Base-by-base conservation (phyloP, 352 stramenopile species). In the Pythium pyrilobum region DNA sequence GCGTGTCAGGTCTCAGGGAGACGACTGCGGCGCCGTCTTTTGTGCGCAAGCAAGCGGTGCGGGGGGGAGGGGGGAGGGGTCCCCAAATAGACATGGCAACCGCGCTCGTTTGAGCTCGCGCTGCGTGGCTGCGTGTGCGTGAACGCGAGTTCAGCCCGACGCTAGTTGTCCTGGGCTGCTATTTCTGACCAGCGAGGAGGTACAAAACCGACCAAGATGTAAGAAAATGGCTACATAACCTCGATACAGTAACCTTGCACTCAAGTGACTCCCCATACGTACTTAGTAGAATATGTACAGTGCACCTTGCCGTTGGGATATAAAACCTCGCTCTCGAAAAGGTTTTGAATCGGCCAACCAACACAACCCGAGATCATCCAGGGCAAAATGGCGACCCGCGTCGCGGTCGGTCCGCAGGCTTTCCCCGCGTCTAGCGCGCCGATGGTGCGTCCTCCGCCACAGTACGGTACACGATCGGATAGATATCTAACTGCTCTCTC, bases 181-280 rank as follows among this genome's bases (percentile, higher is more conserved):
- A 50, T 39, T 50, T 50, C 29, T 38, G 28, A 29, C 12, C 13
- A 25, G 18, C 37, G 25, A 5, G 15, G 5, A 5, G 15, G 5
- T 18, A 5, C 51, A 51, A 59, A 59, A 56, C 49, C 18, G 38
- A 41, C 39, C 29, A n/a, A 25, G 7, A 59, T n/a, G n/a, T n/a
- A n/a, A n/a, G n/a, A n/a, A n/a, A 15, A 36, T 59, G 41, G 51
- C 40, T 45, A 51, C 51, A 59, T 45, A 39, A 21, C 52, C 52
- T 12, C 43, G n/a, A 2, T 11, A 16, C n/a, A 53, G 13, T 60
- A 43, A 42, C 52, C 31, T 0, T 15, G 1, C 5, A 20, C 15
- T 2, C 13, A 2, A 45, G 37, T 55, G 48, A 37, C 36, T n/a
- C n/a, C n/a, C 27, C 15, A 39, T 21, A 48, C 49, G 49, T 56